Percentiles rank a stretch among this genome's conserved stretches.
phyloP scores from a whole-genome alignment of 768 basidiomycete genomes.

The Postia placenta region DNA sequence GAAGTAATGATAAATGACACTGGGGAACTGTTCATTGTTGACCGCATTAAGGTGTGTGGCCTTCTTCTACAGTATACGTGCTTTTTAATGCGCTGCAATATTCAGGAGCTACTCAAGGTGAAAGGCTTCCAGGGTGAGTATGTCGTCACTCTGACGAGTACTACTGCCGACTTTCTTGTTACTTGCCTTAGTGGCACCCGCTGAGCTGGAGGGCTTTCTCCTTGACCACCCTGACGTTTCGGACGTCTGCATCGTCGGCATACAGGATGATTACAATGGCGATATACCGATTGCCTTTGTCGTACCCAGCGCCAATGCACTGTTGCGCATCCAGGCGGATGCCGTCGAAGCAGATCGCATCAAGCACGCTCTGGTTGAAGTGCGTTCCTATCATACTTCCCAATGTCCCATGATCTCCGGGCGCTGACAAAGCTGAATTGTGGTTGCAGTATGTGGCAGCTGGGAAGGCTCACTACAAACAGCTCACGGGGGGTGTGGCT shows the following conservation, averaged over 20 bases:
- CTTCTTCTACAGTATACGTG: too few species aligned
- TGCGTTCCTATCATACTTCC: too few species aligned
- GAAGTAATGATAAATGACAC: constrained; percentile 57
- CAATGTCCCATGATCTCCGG: too few species aligned
- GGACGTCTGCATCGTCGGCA: constrained; percentile 36
- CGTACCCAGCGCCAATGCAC: constrained; percentile 39
- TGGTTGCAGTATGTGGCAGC: constrained; percentile 27
- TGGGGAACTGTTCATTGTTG: constrained; percentile 60
- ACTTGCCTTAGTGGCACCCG: constrained; percentile 24
- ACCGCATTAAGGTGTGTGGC: constrained; percentile 51
- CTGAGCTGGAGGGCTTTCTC: constrained; percentile 31
- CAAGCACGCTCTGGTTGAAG: constrained; percentile 49
- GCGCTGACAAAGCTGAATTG: too few species aligned
- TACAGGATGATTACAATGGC: constrained; percentile 71
- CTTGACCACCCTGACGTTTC: constrained; percentile 39
- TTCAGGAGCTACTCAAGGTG: constrained; percentile 62
- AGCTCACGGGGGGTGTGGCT: constrained; percentile 30
- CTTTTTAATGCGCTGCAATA: too few species aligned
- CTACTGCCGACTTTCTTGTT: too few species aligned
- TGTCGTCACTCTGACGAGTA: neutral
- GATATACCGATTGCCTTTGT: constrained; percentile 70
- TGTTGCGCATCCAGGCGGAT: constrained; percentile 27
- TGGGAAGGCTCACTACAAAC: constrained; percentile 30
- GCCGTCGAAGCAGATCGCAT: constrained; percentile 29
- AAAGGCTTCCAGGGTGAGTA: constrained; percentile 30